Evolutionary conservation across 352 stramenopile species (phyloP).

Genomic region (Globisporangium rhizosaccharum): DNA sequence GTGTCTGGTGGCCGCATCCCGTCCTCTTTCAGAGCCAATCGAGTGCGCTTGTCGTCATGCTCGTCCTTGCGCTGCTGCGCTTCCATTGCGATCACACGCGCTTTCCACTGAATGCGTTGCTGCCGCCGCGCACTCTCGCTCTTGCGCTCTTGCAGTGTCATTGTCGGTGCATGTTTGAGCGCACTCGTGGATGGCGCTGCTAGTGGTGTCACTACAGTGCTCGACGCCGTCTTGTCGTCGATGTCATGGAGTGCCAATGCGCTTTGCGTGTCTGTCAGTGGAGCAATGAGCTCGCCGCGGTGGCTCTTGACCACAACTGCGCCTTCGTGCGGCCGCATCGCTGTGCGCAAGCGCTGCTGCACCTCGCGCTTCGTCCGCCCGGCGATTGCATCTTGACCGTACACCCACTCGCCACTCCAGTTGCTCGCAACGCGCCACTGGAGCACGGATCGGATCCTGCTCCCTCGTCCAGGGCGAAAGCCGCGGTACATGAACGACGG

Average conservation of each 20-base stretch:
- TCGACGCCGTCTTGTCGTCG: not conserved
- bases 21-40: not conserved
- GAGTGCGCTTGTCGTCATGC: not conserved
- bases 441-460: conserved; percentile 15
- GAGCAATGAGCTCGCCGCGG: conserved; percentile 39
- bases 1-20: not conserved
- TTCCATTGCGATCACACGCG: conserved; percentile 56
- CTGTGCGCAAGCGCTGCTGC: conserved; percentile 33
- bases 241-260: not conserved
- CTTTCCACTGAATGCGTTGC: conserved; percentile 36
- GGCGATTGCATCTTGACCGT: conserved; percentile 30
- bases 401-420: conserved; percentile 65
- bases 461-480: not conserved
- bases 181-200: conserved; percentile 8
- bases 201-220: not conserved
- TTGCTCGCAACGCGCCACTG: conserved; percentile 46
- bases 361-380: conserved; percentile 29
- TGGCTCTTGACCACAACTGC: conserved; percentile 44
- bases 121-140: conserved; percentile 14
- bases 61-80: conserved; percentile 23
- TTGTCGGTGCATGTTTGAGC: not conserved
- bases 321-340: conserved; percentile 17
- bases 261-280: conserved; percentile 9
- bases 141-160: conserved; percentile 15
- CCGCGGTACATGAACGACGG: not conserved